Evolutionary conservation across 2,329 filamentous ascomycete genomes (phyloP).

Genomic region (Alternaria sp.): DNA sequence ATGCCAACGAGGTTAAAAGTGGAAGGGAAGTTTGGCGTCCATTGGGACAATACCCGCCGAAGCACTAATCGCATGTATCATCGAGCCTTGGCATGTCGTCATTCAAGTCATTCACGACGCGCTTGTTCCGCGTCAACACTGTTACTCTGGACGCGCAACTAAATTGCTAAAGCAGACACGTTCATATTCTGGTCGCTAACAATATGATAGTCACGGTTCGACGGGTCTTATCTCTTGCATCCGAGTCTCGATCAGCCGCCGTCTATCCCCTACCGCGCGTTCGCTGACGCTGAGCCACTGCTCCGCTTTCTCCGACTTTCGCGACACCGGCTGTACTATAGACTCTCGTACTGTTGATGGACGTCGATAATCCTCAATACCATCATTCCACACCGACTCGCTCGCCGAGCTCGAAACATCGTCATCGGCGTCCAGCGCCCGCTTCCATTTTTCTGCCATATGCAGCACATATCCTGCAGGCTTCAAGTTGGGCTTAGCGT

Average conservation of each 20-base stretch:
- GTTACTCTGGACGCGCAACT: background rate
- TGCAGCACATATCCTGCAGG: background rate
- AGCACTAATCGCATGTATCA: background rate
- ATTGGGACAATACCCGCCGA: background rate
- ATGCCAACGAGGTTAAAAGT: background rate
- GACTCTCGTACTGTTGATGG: background rate
- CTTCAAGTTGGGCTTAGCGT: background rate
- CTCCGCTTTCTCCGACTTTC: background rate
- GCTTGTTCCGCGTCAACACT: background rate
- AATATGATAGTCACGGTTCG: background rate
- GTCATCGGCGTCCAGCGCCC: background rate
- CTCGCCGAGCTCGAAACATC: background rate
- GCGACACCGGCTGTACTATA: background rate
- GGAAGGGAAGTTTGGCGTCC: background rate
- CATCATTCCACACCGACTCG: background rate
- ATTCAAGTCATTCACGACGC: background rate
- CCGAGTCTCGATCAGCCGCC: background rate
- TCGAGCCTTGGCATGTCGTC: background rate
- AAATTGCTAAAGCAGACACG: background rate
- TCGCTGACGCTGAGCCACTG: background rate
- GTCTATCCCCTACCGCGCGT: background rate
- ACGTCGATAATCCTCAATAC: background rate
- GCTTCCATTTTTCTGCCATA: background rate
- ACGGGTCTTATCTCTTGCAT: background rate
- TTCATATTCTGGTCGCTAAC: too few relatives aligned